Conservation (phyloP, 495 filamentous ascomycete genomes). For the Xylaria palmicola region DNA sequence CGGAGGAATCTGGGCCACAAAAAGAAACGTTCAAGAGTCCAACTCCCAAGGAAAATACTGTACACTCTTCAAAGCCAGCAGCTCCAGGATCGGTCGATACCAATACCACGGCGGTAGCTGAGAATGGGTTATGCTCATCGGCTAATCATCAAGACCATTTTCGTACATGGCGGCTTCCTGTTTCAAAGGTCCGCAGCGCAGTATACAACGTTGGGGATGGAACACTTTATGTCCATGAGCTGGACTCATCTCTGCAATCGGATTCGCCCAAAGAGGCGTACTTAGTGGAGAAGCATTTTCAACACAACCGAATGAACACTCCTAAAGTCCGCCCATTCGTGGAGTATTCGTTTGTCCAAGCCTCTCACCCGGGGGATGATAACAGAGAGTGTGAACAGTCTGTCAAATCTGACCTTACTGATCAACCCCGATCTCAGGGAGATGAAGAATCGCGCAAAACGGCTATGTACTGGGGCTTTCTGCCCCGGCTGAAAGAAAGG, state of each 20-base stretch:
- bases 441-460: slow-evolving; percentile 12
- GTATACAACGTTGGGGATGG: background rate
- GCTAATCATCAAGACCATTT: slow-evolving; percentile 12
- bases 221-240: background rate
- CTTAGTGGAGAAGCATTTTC: background rate
- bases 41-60: background rate
- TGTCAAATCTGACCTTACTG: background rate
- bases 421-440: background rate
- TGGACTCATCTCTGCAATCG: background rate
- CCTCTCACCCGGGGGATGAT: background rate
- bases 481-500: slow-evolving; percentile 16
- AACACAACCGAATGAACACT: background rate
- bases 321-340: slow-evolving; percentile 14
- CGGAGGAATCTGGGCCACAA: slow-evolving; percentile 10
- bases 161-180: background rate
- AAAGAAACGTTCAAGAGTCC: slow-evolving; percentile 2
- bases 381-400: slow-evolving; percentile 3
- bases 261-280: background rate
- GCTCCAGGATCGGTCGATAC: background rate
- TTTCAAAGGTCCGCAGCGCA: slow-evolving; percentile 1
- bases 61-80: background rate
- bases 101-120: background rate
- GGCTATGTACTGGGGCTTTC: slow-evolving; percentile 24
- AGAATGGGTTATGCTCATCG: background rate
- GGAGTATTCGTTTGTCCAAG: slow-evolving; percentile 5